Percentiles rank a stretch among this genome's conserved stretches.
Conservation (phyloP, 176 grass and related monocot genomes). For the Hordeum marinum region DNA sequence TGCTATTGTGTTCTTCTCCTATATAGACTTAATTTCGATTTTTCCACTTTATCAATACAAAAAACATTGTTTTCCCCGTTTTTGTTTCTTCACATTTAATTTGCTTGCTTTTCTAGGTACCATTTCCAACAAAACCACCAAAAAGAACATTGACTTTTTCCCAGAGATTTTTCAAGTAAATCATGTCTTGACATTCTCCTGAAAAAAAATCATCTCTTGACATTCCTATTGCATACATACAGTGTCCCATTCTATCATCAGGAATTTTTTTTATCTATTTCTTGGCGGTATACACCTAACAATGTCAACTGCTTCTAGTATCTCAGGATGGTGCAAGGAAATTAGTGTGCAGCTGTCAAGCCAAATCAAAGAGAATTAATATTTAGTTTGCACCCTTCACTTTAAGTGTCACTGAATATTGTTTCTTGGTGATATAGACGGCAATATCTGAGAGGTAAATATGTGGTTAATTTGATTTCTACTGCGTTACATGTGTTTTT, state of each 20-base stretch:
- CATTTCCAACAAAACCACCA: not conserved
- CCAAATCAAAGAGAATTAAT: not conserved
- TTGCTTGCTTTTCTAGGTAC: not conserved
- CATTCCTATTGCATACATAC: not conserved
- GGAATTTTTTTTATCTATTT: not conserved
- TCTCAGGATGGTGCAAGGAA: not conserved
- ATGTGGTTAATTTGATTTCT: not conserved
- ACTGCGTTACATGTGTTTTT: not conserved
- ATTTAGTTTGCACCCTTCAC: not conserved
- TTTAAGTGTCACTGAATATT: not conserved
- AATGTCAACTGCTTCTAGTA: not conserved
- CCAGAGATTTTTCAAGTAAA: not conserved
- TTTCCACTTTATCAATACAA: not conserved
- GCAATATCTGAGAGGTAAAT: not conserved
- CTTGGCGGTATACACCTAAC: too few species aligned
- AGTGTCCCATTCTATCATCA: not conserved
- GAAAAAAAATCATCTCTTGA: too few species aligned
- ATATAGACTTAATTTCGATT: too few species aligned
- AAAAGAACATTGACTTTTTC: not conserved
- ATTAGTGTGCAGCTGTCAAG: not conserved
- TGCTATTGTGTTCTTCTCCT: not conserved
- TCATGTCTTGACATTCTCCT: not conserved
- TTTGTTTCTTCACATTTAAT: not conserved
- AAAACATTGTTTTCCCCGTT: not conserved
- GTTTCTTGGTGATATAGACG: not conserved